Base-by-base conservation (phyloP, 2,329 filamentous ascomycete genomes). In the Cladobotryum mycophilum region DNA sequence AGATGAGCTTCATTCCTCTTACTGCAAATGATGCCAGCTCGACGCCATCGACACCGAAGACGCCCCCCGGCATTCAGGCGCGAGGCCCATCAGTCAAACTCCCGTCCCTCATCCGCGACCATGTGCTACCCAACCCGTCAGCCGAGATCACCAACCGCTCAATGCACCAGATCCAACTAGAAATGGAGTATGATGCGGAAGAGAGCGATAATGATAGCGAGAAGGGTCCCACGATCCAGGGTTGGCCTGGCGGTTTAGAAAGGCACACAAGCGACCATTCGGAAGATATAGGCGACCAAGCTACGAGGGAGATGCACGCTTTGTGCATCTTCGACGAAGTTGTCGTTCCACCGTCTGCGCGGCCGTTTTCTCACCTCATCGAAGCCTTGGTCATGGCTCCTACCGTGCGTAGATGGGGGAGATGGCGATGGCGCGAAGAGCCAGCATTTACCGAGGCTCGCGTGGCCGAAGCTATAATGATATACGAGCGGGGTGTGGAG, bases 401-500 rank as follows among this genome's bases (percentile, higher is more conserved):
- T 7, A 47, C 44, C 22, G 35, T 52, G 9, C 53, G 57, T 17
- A 53, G 46, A 43, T 59, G 57, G 57, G 57, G 56, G 18, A 48
- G 57, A 14, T 59, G 57, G 57, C 53, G 57, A 45, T 59, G 57
- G 57, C 50, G 57, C 35, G 51, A 54, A 22, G 50, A 49, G 38
- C 56, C 57, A 35, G 47, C 30, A 8, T 48, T 55, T 20, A 42
- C 52, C 2, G 49, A 54, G 17, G 30, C 46, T 12, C 53, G 49
- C 6, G 54, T 59, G 3, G 43, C 56, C 14, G 60, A 61, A 37
- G 58, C 58, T 13, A 51, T 62, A 37, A 59, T 60, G 58, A 34
- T 61, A 35, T 60, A 62, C 45, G 60, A 62, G 44, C 53, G 60
- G 17, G 60, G 60, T 3, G 44, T 57, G 5, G 42, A 58, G 18